These are phyloP conservation scores for Lepiota brunneoincarnata DNA, from an alignment of 768 basidiomycete genomes.

Conservation along the genomic window DNA sequence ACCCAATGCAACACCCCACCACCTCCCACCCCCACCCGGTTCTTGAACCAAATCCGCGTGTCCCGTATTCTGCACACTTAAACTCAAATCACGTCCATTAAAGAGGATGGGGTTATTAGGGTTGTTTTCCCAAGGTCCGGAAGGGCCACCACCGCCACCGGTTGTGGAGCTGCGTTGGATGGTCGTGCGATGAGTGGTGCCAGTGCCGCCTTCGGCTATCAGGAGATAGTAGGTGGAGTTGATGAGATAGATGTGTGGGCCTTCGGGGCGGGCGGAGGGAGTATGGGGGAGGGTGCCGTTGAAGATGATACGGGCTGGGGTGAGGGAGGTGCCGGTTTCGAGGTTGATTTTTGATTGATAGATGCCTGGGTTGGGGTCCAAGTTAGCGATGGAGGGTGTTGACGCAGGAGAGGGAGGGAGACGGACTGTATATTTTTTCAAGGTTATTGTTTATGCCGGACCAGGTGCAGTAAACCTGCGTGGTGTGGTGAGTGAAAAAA, in stretches of 20 bases:
- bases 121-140: constrained; percentile 40
- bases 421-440: constrained; percentile 37
- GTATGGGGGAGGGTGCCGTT: constrained; percentile 34
- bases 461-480: constrained; percentile 35
- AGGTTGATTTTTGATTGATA: constrained; percentile 39
- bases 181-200: constrained; percentile 30
- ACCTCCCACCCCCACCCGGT: constrained; percentile 27
- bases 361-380: constrained; percentile 24
- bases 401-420: not conserved
- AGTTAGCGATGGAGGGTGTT: not conserved
- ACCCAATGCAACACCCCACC: constrained; percentile 41
- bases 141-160: too few species aligned
- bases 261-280: constrained; percentile 35
- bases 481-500: not conserved
- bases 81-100: constrained; percentile 32
- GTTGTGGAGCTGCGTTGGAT: constrained; percentile 35
- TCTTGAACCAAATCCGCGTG: constrained; percentile 34
- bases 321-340: constrained; percentile 32
- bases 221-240: constrained; percentile 38
- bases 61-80: constrained; percentile 36
- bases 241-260: constrained; percentile 37
- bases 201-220: constrained; percentile 41
- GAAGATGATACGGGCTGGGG: constrained; percentile 33
- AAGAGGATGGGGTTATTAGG: constrained; percentile 37
- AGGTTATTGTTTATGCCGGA: constrained; percentile 35